These are phyloP conservation scores for Friedmanniomyces simplex DNA, from an alignment of 495 filamentous ascomycete species.

Conservation along the genomic window DNA sequence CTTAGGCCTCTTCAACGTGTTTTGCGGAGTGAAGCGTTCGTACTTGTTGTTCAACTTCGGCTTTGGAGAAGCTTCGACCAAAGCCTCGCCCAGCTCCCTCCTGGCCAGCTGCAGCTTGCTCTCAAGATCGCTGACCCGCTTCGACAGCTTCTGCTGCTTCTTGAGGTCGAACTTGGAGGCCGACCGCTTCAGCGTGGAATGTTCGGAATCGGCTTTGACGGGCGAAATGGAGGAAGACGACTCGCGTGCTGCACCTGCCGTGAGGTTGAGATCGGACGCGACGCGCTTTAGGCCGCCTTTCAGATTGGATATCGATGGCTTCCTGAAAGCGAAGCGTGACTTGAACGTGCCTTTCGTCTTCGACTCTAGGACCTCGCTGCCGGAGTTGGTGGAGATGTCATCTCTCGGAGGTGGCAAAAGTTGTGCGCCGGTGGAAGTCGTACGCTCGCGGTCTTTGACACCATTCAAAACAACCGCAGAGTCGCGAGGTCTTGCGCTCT, in stretches of 20 bases:
- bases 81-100: constrained; percentile 44
- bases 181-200: constrained; percentile 35
- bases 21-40: constrained; percentile 18
- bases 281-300: constrained; percentile 31
- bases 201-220: constrained; percentile 13
- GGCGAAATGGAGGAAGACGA: constrained; percentile 26
- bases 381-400: background rate
- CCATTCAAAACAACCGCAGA: constrained; percentile 16
- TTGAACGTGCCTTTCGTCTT: constrained; percentile 14
- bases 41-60: constrained; percentile 21
- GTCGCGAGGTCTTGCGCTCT: background rate
- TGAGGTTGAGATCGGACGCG: constrained; percentile 26
- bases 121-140: constrained; percentile 57
- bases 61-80: constrained; percentile 35
- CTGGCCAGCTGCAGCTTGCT: constrained; percentile 49
- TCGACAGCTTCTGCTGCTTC: constrained; percentile 51
- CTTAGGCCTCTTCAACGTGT: constrained; percentile 32
- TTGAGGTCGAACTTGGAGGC: constrained; percentile 51
- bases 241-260: constrained; percentile 17
- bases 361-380: constrained; percentile 6
- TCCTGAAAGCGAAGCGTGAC: constrained; percentile 33
- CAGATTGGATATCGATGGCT: constrained; percentile 21
- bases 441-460: constrained; percentile 2
- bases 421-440: background rate
- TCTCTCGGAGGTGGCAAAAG: background rate